phyloP scores from a whole-genome alignment of 768 basidiomycete genomes.

The Stropharia rugosoannulata region DNA sequence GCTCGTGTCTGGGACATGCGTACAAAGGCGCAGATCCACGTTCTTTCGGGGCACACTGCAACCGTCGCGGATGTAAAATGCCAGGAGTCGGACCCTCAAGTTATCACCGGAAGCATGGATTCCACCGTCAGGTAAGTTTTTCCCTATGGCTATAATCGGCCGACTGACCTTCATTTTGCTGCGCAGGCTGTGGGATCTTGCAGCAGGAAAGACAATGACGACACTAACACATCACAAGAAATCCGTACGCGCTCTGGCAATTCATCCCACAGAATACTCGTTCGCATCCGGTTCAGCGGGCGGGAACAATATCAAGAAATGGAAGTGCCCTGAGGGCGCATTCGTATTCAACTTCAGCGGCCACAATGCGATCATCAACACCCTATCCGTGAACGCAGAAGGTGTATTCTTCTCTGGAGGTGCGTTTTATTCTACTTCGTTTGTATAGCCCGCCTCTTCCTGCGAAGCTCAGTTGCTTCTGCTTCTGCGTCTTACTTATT shows the following conservation, averaged over 20 bases:
- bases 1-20: slow-evolving; percentile 99
- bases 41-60: slow-evolving; percentile 89
- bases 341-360: slow-evolving; percentile 98
- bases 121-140: slow-evolving; percentile 76
- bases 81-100: slow-evolving; percentile 96
- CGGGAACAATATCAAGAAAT: slow-evolving; percentile 99
- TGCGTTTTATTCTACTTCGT: slow-evolving; percentile 33
- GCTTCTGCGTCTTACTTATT: background rate
- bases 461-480: background rate
- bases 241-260: slow-evolving; percentile 88
- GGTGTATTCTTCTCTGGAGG: slow-evolving; percentile 98
- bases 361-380: slow-evolving; percentile 98
- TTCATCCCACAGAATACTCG: slow-evolving; percentile 95
- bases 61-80: slow-evolving; percentile 96
- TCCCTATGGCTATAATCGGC: background rate
- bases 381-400: slow-evolving; percentile 88
- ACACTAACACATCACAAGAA: slow-evolving; percentile 99
- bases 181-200: slow-evolving; percentile 89
- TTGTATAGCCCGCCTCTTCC: slow-evolving; percentile 1
- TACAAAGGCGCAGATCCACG: slow-evolving; percentile 93
- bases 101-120: slow-evolving; percentile 98
- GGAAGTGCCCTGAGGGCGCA: slow-evolving; percentile 95
- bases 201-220: slow-evolving; percentile 94
- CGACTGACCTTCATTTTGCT: slow-evolving; percentile 1
- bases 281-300: slow-evolving; percentile 96